phyloP scores from a whole-genome alignment of 495 filamentous ascomycete species.

The Lophiostoma macrostomum region DNA sequence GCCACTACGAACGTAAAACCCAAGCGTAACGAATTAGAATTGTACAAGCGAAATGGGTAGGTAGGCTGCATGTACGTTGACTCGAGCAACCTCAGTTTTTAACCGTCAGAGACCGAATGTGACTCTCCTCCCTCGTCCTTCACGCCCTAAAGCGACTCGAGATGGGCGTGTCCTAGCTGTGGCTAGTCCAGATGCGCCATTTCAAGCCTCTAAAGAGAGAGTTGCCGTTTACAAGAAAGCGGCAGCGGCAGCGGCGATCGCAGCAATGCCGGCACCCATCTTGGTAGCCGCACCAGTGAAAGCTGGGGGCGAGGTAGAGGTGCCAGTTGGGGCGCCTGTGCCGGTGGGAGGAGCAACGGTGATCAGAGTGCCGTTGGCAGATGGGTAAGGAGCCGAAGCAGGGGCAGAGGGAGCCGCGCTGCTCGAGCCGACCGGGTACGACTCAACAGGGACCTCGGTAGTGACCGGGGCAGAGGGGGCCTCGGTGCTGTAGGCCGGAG shows the following conservation, averaged over 20 bases:
- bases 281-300: slow-evolving; percentile 40
- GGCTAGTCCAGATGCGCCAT: too few relatives aligned
- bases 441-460: background rate
- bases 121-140: slow-evolving; percentile 5
- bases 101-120: slow-evolving; percentile 17
- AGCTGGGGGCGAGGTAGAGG: slow-evolving; percentile 48
- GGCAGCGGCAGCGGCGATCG: slow-evolving; percentile 56
- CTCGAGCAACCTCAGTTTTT: slow-evolving; percentile 13
- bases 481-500: slow-evolving; percentile 48
- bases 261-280: slow-evolving; percentile 58
- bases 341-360: slow-evolving; percentile 29
- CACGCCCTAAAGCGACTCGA: slow-evolving; percentile 9
- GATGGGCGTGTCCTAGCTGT: background rate
- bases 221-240: slow-evolving; percentile 65
- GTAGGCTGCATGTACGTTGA: slow-evolving; percentile 1
- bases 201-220: too few relatives aligned
- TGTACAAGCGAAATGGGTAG: slow-evolving; percentile 27
- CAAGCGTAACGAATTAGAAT: slow-evolving; percentile 22
- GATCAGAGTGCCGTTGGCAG: slow-evolving; percentile 34
- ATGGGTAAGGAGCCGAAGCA: slow-evolving; percentile 2
- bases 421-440: too few relatives aligned
- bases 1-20: slow-evolving; percentile 9
- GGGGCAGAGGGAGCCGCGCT: slow-evolving; percentile 9
- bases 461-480: slow-evolving; percentile 12
- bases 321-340: slow-evolving; percentile 21